phyloP scores from a whole-genome alignment of 2,329 filamentous ascomycete genomes.

The Fusarium xyrophilum region DNA sequence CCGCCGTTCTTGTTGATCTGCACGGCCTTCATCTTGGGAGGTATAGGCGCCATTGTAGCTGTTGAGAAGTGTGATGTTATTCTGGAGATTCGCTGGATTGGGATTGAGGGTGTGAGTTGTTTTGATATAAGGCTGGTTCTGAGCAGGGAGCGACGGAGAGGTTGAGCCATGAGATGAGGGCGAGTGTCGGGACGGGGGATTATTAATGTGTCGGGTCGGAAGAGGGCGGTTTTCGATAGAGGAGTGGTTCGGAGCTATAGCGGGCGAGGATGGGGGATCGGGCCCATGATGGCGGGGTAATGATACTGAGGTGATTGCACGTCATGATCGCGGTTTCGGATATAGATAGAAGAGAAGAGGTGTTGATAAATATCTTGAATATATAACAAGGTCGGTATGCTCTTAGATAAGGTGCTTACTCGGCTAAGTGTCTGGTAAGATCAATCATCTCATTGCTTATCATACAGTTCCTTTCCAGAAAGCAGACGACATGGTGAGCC shows the following conservation, averaged over 20 bases:
- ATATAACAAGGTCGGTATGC: too few relatives aligned
- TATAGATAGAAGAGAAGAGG: neutral
- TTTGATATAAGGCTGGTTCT: conserved; percentile 17
- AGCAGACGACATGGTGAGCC: accelerated
- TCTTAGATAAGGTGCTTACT: neutral
- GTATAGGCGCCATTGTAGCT: conserved; percentile 73
- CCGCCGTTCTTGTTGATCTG: conserved; percentile 71
- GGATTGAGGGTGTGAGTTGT: neutral
- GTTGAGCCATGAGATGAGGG: conserved; percentile 33
- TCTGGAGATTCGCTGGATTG: conserved; percentile 10
- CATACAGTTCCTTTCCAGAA: too few relatives aligned
- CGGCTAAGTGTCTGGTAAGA: neutral
- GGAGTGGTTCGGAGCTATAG: neutral
- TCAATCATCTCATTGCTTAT: too few relatives aligned
- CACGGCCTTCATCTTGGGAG: conserved; percentile 73
- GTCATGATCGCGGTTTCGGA: conserved; percentile 6
- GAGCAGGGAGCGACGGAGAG: conserved; percentile 29
- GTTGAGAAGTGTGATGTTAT: conserved; percentile 15
- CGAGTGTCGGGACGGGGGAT: neutral
- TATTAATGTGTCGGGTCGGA: neutral
- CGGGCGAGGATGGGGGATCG: neutral
- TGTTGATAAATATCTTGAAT: too few relatives aligned
- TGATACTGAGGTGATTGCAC: conserved; percentile 7
- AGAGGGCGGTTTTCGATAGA: conserved; percentile 11
- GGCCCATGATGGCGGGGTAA: conserved; percentile 41